phyloP scores from a whole-genome alignment of 1,284 basidiomycete genomes.

The Fistulina hepatica region DNA sequence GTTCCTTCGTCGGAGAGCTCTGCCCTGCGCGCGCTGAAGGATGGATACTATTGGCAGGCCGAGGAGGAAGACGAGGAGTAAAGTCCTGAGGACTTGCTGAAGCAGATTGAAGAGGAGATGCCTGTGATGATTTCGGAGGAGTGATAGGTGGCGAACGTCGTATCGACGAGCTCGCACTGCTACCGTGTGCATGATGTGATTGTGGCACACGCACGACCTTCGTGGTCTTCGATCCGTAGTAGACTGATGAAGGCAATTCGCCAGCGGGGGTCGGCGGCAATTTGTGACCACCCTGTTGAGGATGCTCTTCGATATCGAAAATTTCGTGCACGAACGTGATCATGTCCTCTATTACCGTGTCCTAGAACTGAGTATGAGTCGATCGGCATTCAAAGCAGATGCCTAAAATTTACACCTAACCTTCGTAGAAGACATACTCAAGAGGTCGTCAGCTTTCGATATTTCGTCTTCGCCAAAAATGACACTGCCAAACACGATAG shows the following conservation, averaged over 20 bases:
- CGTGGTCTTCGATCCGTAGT: slow-evolving; percentile 62
- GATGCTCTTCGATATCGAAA: slow-evolving; percentile 51
- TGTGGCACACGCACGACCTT: slow-evolving; percentile 40
- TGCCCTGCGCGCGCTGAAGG: slow-evolving; percentile 49
- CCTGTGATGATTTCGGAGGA: no score
- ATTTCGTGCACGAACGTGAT: slow-evolving; percentile 57
- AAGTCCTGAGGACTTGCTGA: slow-evolving; percentile 47
- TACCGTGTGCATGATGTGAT: slow-evolving; percentile 11
- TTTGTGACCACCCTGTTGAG: slow-evolving; percentile 26
- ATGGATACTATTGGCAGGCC: slow-evolving; percentile 66
- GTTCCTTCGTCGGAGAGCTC: slow-evolving; percentile 28
- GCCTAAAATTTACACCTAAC: slow-evolving; percentile 26
- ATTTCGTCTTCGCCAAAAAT: slow-evolving; percentile 87
- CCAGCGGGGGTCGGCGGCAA: slow-evolving; percentile 50
- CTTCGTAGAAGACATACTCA: slow-evolving; percentile 64
- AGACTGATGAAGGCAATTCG: slow-evolving; percentile 43
- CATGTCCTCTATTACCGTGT: slow-evolving; percentile 80
- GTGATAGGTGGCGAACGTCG: no score
- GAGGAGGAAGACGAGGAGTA: slow-evolving; percentile 52
- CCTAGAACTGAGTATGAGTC: slow-evolving; percentile 33
- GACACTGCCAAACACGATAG: slow-evolving; percentile 77
- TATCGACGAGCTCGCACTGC: no score
- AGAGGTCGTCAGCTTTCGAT: slow-evolving; percentile 56
- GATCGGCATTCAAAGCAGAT: slow-evolving; percentile 4
- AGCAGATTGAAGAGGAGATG: slow-evolving; percentile 19